Base-by-base conservation (phyloP, 768 basidiomycete genomes). In the Lentinula sp. region DNA sequence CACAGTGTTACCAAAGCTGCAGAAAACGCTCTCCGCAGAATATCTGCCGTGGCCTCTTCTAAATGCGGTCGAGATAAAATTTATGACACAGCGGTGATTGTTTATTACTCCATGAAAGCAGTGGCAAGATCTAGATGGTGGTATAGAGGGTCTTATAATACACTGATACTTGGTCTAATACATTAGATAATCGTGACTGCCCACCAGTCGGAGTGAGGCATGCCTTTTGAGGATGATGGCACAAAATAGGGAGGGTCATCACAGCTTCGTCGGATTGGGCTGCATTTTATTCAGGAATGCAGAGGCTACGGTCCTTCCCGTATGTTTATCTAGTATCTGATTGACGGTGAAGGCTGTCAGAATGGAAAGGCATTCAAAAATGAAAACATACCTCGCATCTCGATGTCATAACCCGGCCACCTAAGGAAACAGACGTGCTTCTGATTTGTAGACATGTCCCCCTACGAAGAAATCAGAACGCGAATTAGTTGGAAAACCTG, bases 231-330 rank as follows among this genome's bases (percentile, higher is more conserved):
- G 46, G 46, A 23, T 12, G 16, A 48, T 2, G 20, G 18, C 16
- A 18, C 9, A 48, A 20, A 23, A 48, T 23, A 48, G 18, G 23
- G n/a, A 20, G 12, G 18, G 20, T 18, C n/a, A 20, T 48, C 41
- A 85, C 61, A 85, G 72, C 65, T 82, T 84, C 23, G 83, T 71
- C 41, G 72, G 61, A 6, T 61, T 65, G 4, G 88, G 88, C 68
- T 90, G 86, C 87, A 88, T 90, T 72, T 89, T 88, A 74, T 81
- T 87, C 54, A 88, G 71, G 62, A 84, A 81, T 0, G 85, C 86
- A 1, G 87, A 88, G 7, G 87, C 87, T 54, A 89, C 73, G 43
- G 84, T 72, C 61, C 82, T 74, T 16, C 86, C 85, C 2, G 79
- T 77, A 54, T 76, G 71, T 64, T 84, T 86, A 69, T 88, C 84